These are phyloP conservation scores for Trichothecium roseum DNA, from an alignment of 2,329 filamentous ascomycete species.

Conservation along the genomic window DNA sequence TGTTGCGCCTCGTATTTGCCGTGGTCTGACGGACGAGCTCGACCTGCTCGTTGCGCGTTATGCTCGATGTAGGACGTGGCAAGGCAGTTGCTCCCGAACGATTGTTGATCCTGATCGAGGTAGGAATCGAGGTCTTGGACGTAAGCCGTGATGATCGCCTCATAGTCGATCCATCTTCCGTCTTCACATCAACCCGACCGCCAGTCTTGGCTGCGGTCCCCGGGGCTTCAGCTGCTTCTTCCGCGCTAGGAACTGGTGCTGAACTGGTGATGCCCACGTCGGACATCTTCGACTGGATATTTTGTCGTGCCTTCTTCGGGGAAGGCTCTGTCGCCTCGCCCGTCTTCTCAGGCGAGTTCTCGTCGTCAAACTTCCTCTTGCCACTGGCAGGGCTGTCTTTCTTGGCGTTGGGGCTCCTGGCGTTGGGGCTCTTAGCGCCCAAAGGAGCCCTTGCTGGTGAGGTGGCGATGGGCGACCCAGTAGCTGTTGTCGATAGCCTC, in stretches of 20 bases:
- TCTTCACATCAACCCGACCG: constrained; percentile 7
- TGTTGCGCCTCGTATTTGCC: constrained; percentile 23
- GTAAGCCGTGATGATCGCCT: constrained; percentile 24
- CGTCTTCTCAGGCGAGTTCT: constrained; percentile 12
- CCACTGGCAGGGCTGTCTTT: constrained; percentile 17
- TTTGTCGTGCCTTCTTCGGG: constrained; percentile 13
- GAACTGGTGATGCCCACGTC: constrained; percentile 6
- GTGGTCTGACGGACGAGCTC: constrained; percentile 21
- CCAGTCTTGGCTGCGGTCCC: constrained; percentile 2
- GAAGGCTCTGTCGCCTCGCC: constrained; percentile 7
- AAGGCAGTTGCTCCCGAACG: too few species aligned
- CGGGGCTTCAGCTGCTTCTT: constrained; percentile 1
- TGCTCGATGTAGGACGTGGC: constrained; percentile 6
- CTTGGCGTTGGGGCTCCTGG: constrained; percentile 20
- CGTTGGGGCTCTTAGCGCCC: constrained; percentile 23
- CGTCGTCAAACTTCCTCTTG: constrained; percentile 20
- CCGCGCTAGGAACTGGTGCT: neutral
- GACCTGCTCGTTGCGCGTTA: constrained; percentile 18
- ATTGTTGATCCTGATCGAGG: constrained; percentile 18
- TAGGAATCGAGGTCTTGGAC: constrained; percentile 22
- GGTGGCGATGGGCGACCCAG: constrained; percentile 18
- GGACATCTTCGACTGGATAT: too few species aligned
- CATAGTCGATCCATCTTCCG: constrained; percentile 8
- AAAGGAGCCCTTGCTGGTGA: constrained; percentile 18
- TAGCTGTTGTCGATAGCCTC: constrained; percentile 16